A percentile compares a stretch with the other conserved stretches of the same genome.
Evolutionary conservation across 2,329 filamentous ascomycete genomes (phyloP).

Genomic region (Fusarium verrucosum): DNA sequence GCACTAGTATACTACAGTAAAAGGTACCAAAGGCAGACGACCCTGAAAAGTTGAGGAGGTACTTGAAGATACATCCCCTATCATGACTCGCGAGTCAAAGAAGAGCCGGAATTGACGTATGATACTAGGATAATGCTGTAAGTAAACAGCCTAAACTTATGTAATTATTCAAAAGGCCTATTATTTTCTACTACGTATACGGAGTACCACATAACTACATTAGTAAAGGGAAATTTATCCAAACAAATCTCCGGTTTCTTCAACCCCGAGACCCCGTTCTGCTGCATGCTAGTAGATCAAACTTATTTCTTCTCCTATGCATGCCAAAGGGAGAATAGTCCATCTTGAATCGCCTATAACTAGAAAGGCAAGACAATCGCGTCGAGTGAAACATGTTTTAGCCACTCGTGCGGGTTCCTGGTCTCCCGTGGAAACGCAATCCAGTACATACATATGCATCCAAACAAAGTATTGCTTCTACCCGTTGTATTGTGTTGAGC

Average conservation of each 20-base stretch:
- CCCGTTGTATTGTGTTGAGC: neutral
- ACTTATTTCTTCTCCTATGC: neutral
- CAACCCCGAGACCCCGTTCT: too few relatives aligned
- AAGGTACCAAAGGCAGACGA: too few relatives aligned
- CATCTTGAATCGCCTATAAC: conserved; percentile 16
- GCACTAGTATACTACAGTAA: too few relatives aligned
- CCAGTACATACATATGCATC: too few relatives aligned
- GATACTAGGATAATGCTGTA: too few relatives aligned
- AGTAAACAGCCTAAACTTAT: too few relatives aligned
- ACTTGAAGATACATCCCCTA: conserved; percentile 1
- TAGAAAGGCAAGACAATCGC: conserved; percentile 17
- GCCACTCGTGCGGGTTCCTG: conserved; percentile 1
- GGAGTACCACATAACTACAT: too few relatives aligned
- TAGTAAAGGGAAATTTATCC: too few relatives aligned
- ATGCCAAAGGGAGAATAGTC: conserved; percentile 11
- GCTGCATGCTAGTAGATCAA: neutral
- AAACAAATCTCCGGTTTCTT: too few relatives aligned
- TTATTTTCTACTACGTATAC: too few relatives aligned
- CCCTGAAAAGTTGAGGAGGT: conserved; percentile 1
- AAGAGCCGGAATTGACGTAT: too few relatives aligned
- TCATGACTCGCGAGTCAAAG: conserved; percentile 26
- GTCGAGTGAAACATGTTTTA: conserved; percentile 26
- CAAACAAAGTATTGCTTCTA: neutral
- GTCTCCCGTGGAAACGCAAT: conserved; percentile 30
- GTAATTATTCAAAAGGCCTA: too few relatives aligned